Evolutionary conservation across 2,329 filamentous ascomycete species (phyloP), one percentile per base, ranked within the genome.

Genomic region (Arthrobotrys sphaeroides): DNA sequence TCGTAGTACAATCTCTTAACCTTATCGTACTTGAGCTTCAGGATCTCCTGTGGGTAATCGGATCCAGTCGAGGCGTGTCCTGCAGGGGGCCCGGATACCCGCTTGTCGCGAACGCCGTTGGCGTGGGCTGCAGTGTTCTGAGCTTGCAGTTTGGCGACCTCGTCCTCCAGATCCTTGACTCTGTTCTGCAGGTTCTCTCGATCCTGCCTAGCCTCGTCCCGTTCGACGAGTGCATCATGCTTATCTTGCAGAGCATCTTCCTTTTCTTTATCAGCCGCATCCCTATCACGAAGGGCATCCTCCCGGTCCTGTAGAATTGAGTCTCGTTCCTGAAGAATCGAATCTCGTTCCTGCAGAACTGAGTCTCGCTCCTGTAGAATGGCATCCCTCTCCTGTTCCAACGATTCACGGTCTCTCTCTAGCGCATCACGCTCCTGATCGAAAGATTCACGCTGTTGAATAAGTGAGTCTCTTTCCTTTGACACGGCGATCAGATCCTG

Each of bases 21-120:
- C 55, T 77, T 77, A 40, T 77, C 66, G 60, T 77, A 77, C 38
- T 77, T 77, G 51, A 77, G 73, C 36, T 72, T 77, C 31, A 77
- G 42, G 36, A 77, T 77, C 26, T 77, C 73, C 31, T 77, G 66
- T 13, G 73, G 65, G 16, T 77, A 77, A 9, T 72, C 73, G 9
- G 73, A 66, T 12, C 73, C 73, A 5, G 64, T 69, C 7, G 72
- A 75, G 10, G 43, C 33, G 51, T 77, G 73, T 6, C 47, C 73
- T 13, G 26, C 40, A 42, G 55, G 61, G 10, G 69, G 36, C 10
- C 59, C 73, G 3, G 73, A 77, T 45, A 66, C 53, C 20, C 73
- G 51, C 73, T 77, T 77, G 31, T 72, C 73, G 33, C 64, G 72
- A 36, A 60, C 73, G 38, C 66, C 66, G 42, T 77, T 77, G 1